A percentile compares a stretch with the other conserved stretches of the same genome.
phyloP scores from a whole-genome alignment of 2,329 filamentous ascomycete species.

The Exophiala bonariae region DNA sequence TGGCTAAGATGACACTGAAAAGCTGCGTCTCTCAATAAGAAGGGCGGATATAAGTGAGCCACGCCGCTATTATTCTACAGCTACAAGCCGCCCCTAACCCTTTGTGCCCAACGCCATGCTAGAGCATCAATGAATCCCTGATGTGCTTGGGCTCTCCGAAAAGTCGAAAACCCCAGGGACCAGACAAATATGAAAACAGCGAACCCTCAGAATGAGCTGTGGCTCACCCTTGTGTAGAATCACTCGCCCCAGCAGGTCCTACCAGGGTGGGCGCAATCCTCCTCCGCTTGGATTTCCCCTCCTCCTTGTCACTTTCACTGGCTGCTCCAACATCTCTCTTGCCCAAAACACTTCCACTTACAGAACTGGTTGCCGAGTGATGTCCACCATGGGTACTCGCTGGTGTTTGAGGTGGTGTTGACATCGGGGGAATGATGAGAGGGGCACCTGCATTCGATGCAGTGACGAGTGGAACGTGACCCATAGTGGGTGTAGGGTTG shows the following conservation, averaged over 20 bases:
- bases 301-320: slow-evolving; percentile 45
- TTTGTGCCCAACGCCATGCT: slow-evolving; percentile 18
- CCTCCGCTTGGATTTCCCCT: slow-evolving; percentile 31
- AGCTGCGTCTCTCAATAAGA: no score
- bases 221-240: slow-evolving; percentile 7
- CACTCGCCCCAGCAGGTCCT: slow-evolving; percentile 16
- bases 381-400: slow-evolving; percentile 42
- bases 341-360: slow-evolving; percentile 54
- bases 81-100: neutral
- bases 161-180: neutral
- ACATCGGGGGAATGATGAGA: slow-evolving; percentile 64
- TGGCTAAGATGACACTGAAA: no score
- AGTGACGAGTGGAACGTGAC: slow-evolving; percentile 73
- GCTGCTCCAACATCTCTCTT: slow-evolving; percentile 47
- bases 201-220: neutral
- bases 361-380: slow-evolving; percentile 57
- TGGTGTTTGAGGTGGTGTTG: slow-evolving; percentile 89
- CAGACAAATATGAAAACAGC: neutral
- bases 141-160: neutral
- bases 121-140: slow-evolving; percentile 3
- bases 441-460: slow-evolving; percentile 64
- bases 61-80: neutral
- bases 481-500: slow-evolving; percentile 76
- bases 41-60: no score
- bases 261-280: slow-evolving; percentile 35